phyloP scores from a whole-genome alignment of 306 rosid species.

The Adenanthera pavonina region DNA sequence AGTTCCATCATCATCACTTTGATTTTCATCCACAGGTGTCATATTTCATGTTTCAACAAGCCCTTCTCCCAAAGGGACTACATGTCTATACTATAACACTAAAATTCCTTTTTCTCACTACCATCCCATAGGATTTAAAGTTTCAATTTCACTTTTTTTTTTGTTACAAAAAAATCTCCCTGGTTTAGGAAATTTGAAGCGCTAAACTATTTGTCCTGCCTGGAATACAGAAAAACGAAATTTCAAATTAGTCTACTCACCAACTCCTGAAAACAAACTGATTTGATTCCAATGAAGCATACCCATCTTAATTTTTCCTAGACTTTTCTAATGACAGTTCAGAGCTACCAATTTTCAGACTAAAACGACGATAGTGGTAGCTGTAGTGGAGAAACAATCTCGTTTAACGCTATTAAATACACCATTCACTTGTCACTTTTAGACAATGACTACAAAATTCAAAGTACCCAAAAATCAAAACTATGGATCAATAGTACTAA shows the following conservation, averaged over 20 bases:
- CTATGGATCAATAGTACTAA: no score
- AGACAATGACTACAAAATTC: no score
- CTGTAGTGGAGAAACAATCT: not conserved
- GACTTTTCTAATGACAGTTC: not conserved
- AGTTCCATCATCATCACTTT: slow-evolving; percentile 6
- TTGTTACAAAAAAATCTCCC: not conserved
- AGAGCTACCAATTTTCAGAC: slow-evolving; percentile 11
- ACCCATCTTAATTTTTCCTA: not conserved
- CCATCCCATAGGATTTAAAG: not conserved
- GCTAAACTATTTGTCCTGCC: no score
- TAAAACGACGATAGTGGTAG: not conserved
- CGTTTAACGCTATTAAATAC: not conserved
- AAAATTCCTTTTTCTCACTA: not conserved
- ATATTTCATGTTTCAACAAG: slow-evolving; percentile 2
- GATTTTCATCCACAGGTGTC: not conserved
- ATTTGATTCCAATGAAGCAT: not conserved
- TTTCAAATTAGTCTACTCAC: not conserved
- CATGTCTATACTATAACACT: not conserved
- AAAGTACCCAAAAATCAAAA: no score
- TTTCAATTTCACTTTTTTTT: not conserved
- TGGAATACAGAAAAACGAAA: not conserved
- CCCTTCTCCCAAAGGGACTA: not conserved
- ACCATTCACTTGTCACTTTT: no score
- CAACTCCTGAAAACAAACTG: not conserved
- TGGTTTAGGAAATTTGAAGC: not conserved